A percentile compares a stretch with the other conserved stretches of the same genome.
phyloP scores from a whole-genome alignment of 805 yeast species.

The Barnettozyma pratensis region DNA sequence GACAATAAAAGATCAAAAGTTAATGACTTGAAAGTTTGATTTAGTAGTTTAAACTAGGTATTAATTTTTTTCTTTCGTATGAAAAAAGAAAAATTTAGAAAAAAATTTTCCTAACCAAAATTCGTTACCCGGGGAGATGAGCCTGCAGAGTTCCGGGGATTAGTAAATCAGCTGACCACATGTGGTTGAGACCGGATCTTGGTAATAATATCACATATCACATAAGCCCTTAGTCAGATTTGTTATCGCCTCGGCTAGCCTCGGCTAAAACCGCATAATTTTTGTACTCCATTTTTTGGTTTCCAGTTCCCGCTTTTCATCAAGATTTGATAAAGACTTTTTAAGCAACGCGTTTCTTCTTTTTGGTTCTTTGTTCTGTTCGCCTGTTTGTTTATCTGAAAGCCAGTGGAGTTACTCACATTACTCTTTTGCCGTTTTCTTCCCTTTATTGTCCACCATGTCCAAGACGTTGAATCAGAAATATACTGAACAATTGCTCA shows the following conservation, averaged over 20 bases:
- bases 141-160: not conserved
- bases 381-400: no score
- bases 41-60: not conserved
- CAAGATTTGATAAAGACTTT: not conserved
- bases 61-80: not conserved
- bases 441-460: constrained; percentile 3
- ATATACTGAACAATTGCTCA: constrained; percentile 35
- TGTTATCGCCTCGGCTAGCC: not conserved
- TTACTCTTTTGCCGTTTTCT: no score
- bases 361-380: not conserved
- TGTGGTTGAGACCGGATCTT: no score
- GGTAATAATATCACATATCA: not conserved
- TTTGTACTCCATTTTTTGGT: no score
- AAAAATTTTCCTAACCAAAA: constrained; percentile 1
- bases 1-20: not conserved
- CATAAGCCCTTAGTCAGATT: not conserved
- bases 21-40: not conserved
- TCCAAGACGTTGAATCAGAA: constrained; percentile 17
- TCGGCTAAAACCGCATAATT: not conserved
- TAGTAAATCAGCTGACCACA: no score
- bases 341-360: not conserved
- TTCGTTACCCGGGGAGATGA: constrained; percentile 17
- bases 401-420: no score
- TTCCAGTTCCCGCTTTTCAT: not conserved
- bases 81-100: constrained; percentile 4